A percentile compares a stretch with the other conserved stretches of the same genome.
Evolutionary conservation across 2,329 filamentous ascomycete species (phyloP).

Genomic region (Biscogniauxia mediterranea): DNA sequence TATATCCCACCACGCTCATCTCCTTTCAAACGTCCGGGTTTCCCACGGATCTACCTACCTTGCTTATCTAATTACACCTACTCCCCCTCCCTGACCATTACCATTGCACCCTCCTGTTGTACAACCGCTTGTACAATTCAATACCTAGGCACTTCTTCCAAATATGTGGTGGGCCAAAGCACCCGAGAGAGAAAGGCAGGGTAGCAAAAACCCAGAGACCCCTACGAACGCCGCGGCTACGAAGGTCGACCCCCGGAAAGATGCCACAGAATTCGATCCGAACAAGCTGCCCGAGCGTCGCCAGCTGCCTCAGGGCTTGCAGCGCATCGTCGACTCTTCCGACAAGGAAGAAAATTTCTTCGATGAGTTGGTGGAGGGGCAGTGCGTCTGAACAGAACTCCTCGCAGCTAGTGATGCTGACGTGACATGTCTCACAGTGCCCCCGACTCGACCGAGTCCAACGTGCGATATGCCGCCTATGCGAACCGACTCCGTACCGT

Average conservation of each 20-base stretch:
- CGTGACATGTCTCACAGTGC: slow-evolving; percentile 45
- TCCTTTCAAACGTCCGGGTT: background rate
- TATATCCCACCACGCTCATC: background rate
- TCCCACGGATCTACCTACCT: background rate
- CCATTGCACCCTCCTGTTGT: background rate
- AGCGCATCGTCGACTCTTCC: slow-evolving; percentile 56
- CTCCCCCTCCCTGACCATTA: background rate
- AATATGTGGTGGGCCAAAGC: slow-evolving; percentile 34
- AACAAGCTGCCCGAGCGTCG: slow-evolving; percentile 47
- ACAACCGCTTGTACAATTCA: background rate
- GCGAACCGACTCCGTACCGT: slow-evolving; percentile 82
- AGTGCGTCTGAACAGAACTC: slow-evolving; percentile 52
- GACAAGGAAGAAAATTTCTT: slow-evolving; percentile 71
- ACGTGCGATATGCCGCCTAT: slow-evolving; percentile 90
- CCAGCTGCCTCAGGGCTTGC: slow-evolving; percentile 54
- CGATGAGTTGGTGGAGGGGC: slow-evolving; percentile 74
- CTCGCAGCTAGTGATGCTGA: slow-evolving; percentile 9
- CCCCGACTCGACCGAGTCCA: slow-evolving; percentile 78
- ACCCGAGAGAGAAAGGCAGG: slow-evolving; percentile 27
- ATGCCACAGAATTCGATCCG: slow-evolving; percentile 41
- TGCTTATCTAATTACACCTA: too few species aligned
- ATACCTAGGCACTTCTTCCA: too few species aligned
- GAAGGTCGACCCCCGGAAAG: slow-evolving; percentile 30
- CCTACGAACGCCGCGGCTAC: slow-evolving; percentile 17
- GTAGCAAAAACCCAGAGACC: slow-evolving; percentile 27